Evolutionary conservation across 2,329 filamentous ascomycete genomes (phyloP).

Genomic region (Ambrosiella cleistominuta): DNA sequence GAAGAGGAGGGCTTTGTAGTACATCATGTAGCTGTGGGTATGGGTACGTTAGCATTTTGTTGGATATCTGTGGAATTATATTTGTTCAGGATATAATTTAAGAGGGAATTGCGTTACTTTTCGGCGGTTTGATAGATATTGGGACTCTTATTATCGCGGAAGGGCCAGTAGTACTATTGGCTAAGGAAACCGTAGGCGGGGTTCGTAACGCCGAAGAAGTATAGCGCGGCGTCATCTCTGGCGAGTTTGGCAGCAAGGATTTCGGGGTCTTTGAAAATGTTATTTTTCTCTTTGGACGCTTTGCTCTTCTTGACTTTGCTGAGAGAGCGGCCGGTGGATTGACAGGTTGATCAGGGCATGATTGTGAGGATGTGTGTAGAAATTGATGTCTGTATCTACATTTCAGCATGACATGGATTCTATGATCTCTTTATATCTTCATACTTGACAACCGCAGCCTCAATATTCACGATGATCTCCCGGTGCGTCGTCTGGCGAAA

Average conservation of each 20-base stretch:
- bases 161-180: neutral
- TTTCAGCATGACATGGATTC: too few relatives aligned
- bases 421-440: too few relatives aligned
- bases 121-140: neutral
- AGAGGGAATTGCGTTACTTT: neutral
- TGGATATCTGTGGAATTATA: too few relatives aligned
- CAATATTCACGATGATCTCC: neutral
- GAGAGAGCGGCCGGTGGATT: too few relatives aligned
- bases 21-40: neutral
- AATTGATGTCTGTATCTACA: too few relatives aligned
- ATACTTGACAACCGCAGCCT: too few relatives aligned
- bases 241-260: neutral
- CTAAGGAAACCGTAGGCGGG: neutral
- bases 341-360: too few relatives aligned
- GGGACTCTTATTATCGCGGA: neutral
- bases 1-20: neutral
- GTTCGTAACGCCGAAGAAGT: neutral
- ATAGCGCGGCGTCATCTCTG: neutral
- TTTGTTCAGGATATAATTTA: too few relatives aligned
- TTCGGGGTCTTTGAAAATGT: neutral
- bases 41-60: neutral
- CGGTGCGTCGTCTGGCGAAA: neutral
- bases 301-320: too few relatives aligned
- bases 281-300: neutral
- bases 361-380: too few relatives aligned